Evolutionary conservation across 1,284 basidiomycete species (phyloP), one percentile per base, ranked within the genome.

Genomic region (Pyrrhoderma noxium): DNA sequence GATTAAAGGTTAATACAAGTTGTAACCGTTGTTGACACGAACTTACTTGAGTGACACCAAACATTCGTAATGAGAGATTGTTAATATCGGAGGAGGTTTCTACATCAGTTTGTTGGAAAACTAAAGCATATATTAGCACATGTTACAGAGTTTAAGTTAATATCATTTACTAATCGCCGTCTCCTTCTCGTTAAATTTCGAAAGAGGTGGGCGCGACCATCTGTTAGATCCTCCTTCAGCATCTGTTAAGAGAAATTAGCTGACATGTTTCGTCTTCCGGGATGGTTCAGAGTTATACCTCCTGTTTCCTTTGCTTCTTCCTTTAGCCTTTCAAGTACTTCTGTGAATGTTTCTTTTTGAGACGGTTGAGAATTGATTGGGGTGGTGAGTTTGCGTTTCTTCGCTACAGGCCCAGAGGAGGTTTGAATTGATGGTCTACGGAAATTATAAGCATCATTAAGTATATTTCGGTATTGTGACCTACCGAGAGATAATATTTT

Each of bases 81-180:
- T 72, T 71, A 4, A 67, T 74, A 54, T 86, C 82, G 2, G 74
- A 74, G 2, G 81, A 72, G 54, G 89, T 83, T 58, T 94, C 89
- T 8, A 97, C 76, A 57, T 97, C 94, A 53, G 93, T 93, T 65
- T 97, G 94, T 64, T 97, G 93, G 60, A 97, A 96, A 14, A 86
- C 87, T 89, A 53, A 40, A 36, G 52, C 22, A 22, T 13, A 25
- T 11, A 18, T n/a, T 34, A 11, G 9, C 16, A 45, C 14, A 16
- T 11, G 13, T 23, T 22, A 40, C 27, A 18, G 16, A 18, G 16
- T 3, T n/a, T 13, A 53, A 23, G 44, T 7, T 31, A 70, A 58
- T 47, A 2, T 18, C 2, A 14, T 22, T 23, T 43, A 80, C 79
- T 64, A 45, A 95, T 82, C 2, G 75, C 67, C 59, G 93, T 84